Percentiles rank a stretch among this genome's conserved stretches.
These are phyloP conservation scores for Ceratocystis ficicola DNA, from an alignment of 2,329 filamentous ascomycete genomes.

Conservation along the genomic window DNA sequence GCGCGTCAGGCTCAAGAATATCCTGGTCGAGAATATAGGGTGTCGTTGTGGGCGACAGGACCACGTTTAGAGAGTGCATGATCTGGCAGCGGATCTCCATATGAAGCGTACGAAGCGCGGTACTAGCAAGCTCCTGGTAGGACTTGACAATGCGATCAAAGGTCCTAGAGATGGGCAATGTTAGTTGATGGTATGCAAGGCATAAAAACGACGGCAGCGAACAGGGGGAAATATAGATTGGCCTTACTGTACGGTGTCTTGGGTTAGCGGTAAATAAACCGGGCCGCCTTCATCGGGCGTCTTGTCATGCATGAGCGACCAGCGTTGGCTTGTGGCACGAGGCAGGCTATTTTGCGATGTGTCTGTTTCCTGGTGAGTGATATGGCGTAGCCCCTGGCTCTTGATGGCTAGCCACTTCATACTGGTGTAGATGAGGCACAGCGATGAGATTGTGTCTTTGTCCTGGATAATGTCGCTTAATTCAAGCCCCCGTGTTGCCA, in stretches of 20 bases:
- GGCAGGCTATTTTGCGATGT: conserved; percentile 44
- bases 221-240: not conserved
- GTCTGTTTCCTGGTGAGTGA: conserved; percentile 61
- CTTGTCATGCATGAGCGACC: conserved; percentile 66
- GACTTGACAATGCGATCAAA: conserved; percentile 81
- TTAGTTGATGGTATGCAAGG: not conserved
- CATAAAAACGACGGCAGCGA: not conserved
- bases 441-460: conserved; percentile 67
- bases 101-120: conserved; percentile 72
- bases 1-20: conserved; percentile 64
- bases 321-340: conserved; percentile 55
- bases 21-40: conserved; percentile 57
- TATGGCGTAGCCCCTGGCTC: conserved; percentile 66
- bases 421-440: conserved; percentile 87
- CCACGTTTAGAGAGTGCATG: conserved; percentile 60
- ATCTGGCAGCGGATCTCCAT: conserved; percentile 79
- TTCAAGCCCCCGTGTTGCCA: conserved; percentile 51
- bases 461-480: conserved; percentile 80
- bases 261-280: conserved; percentile 77
- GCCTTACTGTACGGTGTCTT: conserved; percentile 66
- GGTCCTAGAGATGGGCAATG: conserved; percentile 38
- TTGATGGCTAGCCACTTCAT: conserved; percentile 95
- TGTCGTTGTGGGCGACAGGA: conserved; percentile 47
- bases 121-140: conserved; percentile 67
- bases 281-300: conserved; percentile 48